Base-by-base conservation (phyloP, 495 filamentous ascomycete genomes). In the Xylona heveae region DNA sequence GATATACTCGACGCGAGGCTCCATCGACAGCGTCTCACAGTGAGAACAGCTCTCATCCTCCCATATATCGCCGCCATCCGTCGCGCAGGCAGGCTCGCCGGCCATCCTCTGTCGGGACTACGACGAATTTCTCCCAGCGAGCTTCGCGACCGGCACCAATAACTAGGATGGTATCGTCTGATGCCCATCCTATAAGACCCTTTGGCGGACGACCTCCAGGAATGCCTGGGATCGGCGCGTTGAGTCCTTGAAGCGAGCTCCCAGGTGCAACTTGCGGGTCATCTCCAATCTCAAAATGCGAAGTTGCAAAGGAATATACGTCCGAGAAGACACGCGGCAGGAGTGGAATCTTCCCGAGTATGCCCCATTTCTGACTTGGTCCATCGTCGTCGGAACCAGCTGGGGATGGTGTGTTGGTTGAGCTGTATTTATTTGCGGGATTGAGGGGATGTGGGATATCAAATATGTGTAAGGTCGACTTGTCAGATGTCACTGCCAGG, bases 401-500 rank as follows among this genome's bases (percentile, higher is more conserved):
- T 7, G 4, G 14, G 16, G 30, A 27, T 3, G 19, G 3, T n/a
- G 31, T 19, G 10, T 18, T 20, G 7, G 16, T 6, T 28, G 36
- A 22, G n/a, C 3, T 12, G 26, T 29, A 16, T 36, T 38, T 18
- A 30, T 30, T 9, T 13, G 37, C 2, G 19, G 30, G 45, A 38
- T 16, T 40, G 37, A 26, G 47, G 38, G 28, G 49, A 48, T 15
- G 48, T 5, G 66, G 68, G 13, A 79, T 54, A 33, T 94, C 80
- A 47, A 94, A 97, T 24, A 97, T 68, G 52, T 97, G 88, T 12
- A 97, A 54, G 2, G 82, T 97, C 4, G 74, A 80, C 50, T 94
- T 97, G 57, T 97, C 88, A 16, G 82, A 92, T n/a, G 90, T 94
- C 31, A 83, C 82, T 13, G 88, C 88, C 9, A 95, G 61, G 40